Evolutionary conservation across 1,284 basidiomycete genomes (phyloP).

Genomic region (Boletus semigastroideus): DNA sequence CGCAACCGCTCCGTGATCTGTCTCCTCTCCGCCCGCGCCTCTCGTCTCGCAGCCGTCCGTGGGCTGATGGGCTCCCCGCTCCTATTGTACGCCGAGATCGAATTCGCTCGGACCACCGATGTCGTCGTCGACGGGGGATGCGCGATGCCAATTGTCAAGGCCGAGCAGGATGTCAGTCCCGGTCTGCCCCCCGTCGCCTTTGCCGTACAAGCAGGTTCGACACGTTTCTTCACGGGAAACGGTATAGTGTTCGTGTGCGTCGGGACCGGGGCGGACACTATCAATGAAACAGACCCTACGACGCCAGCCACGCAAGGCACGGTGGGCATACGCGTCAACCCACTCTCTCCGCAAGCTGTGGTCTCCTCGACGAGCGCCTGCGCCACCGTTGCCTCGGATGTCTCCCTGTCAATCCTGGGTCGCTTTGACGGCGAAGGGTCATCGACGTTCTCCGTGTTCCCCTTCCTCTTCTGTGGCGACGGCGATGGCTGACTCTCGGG

Average conservation of each 20-base stretch:
- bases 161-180: background rate
- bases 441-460: slow-evolving; percentile 7
- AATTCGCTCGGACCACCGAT: background rate
- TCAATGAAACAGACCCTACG: background rate
- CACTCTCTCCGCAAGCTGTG: too few species aligned
- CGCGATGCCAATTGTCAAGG: background rate
- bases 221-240: slow-evolving; percentile 23
- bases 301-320: background rate
- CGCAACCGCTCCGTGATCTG: slow-evolving; percentile 30
- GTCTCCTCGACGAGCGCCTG: too few species aligned
- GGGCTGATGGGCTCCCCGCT: slow-evolving; percentile 9
- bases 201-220: background rate
- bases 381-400: background rate
- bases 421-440: slow-evolving; percentile 13
- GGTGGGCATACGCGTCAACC: background rate
- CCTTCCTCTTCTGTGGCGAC: background rate
- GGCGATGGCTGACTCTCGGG: slow-evolving; percentile 1
- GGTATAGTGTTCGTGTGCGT: slow-evolving; percentile 14
- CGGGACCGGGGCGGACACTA: too few species aligned
- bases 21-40: slow-evolving; percentile 19
- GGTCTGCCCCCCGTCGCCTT: slow-evolving; percentile 4
- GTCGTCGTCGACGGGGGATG: background rate
- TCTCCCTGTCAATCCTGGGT: slow-evolving; percentile 13
- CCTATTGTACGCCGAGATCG: background rate
- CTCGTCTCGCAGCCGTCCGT: slow-evolving; percentile 19